Conservation (phyloP, 257 asterid species). For the Nicotiana tabacum region DNA sequence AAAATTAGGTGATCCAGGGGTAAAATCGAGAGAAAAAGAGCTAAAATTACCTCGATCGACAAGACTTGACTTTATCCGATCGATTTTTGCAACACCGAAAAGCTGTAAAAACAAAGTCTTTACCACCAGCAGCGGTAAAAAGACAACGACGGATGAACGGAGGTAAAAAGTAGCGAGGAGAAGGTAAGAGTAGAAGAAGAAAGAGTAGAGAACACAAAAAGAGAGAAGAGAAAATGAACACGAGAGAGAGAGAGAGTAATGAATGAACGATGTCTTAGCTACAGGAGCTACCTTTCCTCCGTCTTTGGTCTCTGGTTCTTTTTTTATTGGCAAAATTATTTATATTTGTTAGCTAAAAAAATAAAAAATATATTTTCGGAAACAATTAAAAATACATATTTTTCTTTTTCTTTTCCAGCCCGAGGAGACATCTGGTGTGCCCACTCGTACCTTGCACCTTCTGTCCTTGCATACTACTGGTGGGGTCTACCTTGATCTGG, state of each 20-base stretch:
- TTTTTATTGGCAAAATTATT: not conserved
- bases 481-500: not conserved
- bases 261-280: not conserved
- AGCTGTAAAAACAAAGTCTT: constrained; percentile 16
- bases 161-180: not conserved
- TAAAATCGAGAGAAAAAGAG: constrained; percentile 14
- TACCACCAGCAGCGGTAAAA: constrained; percentile 7
- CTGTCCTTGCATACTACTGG: not conserved
- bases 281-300: not conserved
- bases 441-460: not conserved
- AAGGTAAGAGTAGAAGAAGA: not conserved
- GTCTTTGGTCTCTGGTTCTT: constrained; percentile 21
- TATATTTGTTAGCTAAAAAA: no score
- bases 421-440: not conserved
- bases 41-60: constrained; percentile 47
- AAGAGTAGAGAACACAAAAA: not conserved
- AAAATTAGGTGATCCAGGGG: constrained; percentile 19
- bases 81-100: constrained; percentile 13
- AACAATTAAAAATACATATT: no score
- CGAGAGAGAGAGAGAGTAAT: not conserved
- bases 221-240: not conserved
- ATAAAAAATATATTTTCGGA: no score
- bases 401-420: not conserved
- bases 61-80: constrained; percentile 33
- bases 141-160: constrained; percentile 32